phyloP scores from a whole-genome alignment of 768 basidiomycete genomes.

The Xerocomellus amylosporus region DNA sequence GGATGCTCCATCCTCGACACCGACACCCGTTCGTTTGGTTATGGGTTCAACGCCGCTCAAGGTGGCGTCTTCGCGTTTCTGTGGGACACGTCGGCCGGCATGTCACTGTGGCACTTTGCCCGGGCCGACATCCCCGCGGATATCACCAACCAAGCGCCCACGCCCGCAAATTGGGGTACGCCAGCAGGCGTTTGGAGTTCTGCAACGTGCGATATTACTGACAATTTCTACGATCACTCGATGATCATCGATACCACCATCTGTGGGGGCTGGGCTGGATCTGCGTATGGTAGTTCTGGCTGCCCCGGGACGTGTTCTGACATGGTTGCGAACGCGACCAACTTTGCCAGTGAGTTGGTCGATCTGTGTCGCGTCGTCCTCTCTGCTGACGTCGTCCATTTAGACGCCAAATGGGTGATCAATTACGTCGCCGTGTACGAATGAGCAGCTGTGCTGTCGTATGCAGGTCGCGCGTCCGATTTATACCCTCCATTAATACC shows the following conservation, averaged over 20 bases:
- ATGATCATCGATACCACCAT: constrained; percentile 41
- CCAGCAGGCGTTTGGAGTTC: constrained; percentile 53
- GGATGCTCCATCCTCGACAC: constrained; percentile 50
- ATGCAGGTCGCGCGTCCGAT: neutral
- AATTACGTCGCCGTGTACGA: constrained; percentile 55
- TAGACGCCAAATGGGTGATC: constrained; percentile 56
- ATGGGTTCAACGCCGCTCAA: constrained; percentile 28
- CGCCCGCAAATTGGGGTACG: constrained; percentile 47
- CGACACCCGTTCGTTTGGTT: constrained; percentile 39
- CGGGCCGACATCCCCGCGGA: constrained; percentile 50
- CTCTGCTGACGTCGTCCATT: constrained; percentile 2
- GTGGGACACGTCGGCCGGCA: constrained; percentile 46
- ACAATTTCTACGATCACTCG: constrained; percentile 49
- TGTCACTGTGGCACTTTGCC: constrained; percentile 55
- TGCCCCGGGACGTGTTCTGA: constrained; percentile 45
- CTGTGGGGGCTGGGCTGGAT: constrained; percentile 32
- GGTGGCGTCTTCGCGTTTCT: constrained; percentile 59
- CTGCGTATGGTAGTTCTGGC: constrained; percentile 21
- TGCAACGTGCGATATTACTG: constrained; percentile 43
- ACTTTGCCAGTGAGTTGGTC: constrained; percentile 45
- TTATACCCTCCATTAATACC: neutral
- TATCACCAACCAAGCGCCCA: constrained; percentile 40
- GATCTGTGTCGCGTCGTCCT: neutral
- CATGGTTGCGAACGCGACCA: constrained; percentile 51
- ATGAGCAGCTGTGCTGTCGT: constrained; percentile 5